Evolutionary conservation across 2,329 filamentous ascomycete species (phyloP), one percentile per base, ranked within the genome.

Genomic region (Chalara sp.): DNA sequence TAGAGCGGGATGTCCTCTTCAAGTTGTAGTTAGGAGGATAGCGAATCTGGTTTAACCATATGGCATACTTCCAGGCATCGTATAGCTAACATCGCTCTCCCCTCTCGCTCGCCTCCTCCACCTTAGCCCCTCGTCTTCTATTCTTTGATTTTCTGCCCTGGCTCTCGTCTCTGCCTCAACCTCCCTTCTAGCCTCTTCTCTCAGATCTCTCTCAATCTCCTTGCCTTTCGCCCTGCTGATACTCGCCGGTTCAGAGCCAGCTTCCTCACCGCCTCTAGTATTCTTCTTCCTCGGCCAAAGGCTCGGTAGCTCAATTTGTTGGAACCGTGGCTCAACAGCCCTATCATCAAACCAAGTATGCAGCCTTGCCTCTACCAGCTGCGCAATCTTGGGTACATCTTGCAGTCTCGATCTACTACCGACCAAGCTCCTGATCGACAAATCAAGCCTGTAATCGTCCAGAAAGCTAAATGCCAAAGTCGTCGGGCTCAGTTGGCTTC

Each of bases 391-490:
- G 31, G 89, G 89, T 1, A 95, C 87, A 65, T 95, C 88, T 63
- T 93, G 87, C 3, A 95, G 71, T 12, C 87, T 76, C 3, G 84
- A 87, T n/a, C 88, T 80, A 53, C 84, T 88, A 35, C 89, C 89
- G 5, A 95, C 79, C 11, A 93, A 75, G 48, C 86, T 90, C 55
- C 87, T 79, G 31, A 92, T 87, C 4, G 84, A 89, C 56, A 95
- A 84, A 66, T 93, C 89, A 21, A 95, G 76, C 30, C 88, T 76
- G 70, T 95, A 95, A 70, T 93, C 88, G 65, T 92, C 87, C 33
- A 92, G 76, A 65, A 99, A 99, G 51, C 89, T 95, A 68, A 99
- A 97, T 0, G 89, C 89, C 67, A 99, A 86, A 65, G 90, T 95
- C 3, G 93, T 96, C 4, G 87, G 87, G 3, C 82, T 87, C 10